phyloP scores from a whole-genome alignment of 176 grass and related monocot species.

The Oryza glaberrima region DNA sequence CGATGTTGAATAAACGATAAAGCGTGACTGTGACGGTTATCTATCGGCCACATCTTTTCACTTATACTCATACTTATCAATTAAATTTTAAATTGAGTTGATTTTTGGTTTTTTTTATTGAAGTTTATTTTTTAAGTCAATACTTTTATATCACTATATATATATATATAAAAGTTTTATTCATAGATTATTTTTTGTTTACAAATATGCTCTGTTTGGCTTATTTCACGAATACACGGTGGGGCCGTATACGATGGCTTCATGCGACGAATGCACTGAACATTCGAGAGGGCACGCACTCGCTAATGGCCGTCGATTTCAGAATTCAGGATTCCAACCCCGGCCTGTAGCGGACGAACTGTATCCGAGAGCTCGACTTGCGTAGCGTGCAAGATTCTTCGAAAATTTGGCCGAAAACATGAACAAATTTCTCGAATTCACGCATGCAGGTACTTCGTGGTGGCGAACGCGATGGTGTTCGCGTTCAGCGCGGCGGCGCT shows the following conservation, averaged over 20 bases:
- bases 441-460: slow-evolving; percentile 53
- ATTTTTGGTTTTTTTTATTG: too few species aligned
- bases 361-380: not conserved
- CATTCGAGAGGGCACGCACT: not conserved
- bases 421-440: too few species aligned
- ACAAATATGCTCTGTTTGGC: too few species aligned
- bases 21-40: not conserved
- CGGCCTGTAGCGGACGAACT: not conserved
- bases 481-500: slow-evolving; percentile 45
- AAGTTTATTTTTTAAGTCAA: too few species aligned
- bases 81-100: too few species aligned
- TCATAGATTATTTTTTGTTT: too few species aligned
- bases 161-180: too few species aligned
- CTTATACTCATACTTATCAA: too few species aligned
- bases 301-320: slow-evolving; percentile 4
- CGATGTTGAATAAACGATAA: not conserved
- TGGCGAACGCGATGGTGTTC: slow-evolving; percentile 54
- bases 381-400: not conserved
- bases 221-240: too few species aligned
- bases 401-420: not conserved
- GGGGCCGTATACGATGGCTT: too few species aligned
- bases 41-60: too few species aligned
- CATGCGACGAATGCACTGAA: not conserved
- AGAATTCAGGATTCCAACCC: not conserved
- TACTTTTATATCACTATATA: too few species aligned